These are phyloP conservation scores for Clathrus columnatus DNA, from an alignment of 768 basidiomycete species.

Conservation along the genomic window DNA sequence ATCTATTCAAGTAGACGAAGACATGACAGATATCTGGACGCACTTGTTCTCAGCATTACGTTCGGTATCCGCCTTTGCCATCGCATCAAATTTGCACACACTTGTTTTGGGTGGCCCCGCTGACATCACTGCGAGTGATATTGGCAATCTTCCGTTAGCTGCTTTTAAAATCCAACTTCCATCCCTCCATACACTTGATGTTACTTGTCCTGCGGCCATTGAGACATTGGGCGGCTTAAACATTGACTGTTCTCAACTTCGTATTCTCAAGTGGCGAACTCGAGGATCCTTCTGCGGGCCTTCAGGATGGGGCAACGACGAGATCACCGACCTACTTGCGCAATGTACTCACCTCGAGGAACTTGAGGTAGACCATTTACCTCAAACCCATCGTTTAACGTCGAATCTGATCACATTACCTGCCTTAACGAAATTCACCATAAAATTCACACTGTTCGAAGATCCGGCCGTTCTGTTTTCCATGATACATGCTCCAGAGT, in stretches of 20 bases:
- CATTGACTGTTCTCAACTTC: slow-evolving; percentile 3
- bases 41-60: neutral
- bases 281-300: neutral
- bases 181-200: neutral
- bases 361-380: neutral
- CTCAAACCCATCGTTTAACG: neutral
- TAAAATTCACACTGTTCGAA: slow-evolving; percentile 2
- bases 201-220: neutral
- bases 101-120: neutral
- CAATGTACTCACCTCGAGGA: slow-evolving; percentile 8
- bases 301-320: neutral
- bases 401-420: neutral
- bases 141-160: neutral
- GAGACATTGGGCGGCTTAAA: neutral
- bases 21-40: neutral
- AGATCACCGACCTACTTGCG: neutral
- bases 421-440: neutral
- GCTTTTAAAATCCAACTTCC: neutral
- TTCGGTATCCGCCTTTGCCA: neutral
- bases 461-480: slow-evolving; percentile 3
- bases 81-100: neutral
- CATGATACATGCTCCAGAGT: neutral
- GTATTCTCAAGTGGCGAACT: neutral
- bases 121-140: neutral
- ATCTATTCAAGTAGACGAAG: neutral